Base-by-base conservation (phyloP, 768 basidiomycete species). In the Hypholoma fasciculare region DNA sequence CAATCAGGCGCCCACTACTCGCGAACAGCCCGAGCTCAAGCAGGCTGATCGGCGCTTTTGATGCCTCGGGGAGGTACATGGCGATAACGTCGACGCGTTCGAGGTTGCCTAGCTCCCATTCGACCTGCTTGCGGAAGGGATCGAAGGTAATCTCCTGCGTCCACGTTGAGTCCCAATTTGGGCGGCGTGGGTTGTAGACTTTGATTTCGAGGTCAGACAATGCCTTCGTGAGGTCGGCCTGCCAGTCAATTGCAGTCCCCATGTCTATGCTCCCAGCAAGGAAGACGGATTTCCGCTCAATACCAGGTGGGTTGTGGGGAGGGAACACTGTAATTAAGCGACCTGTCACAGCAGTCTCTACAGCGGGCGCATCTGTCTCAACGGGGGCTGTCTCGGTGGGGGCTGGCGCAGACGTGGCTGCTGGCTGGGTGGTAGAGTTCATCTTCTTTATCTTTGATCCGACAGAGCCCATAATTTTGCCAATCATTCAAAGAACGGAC, bases 11-110 rank as follows among this genome's bases (percentile, higher is more conserved):
- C 2, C 43, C 30, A 6, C 44, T 37, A 16, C 7, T 17, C 9
- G 54, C 43, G 23, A 46, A 54, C 11, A 54, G 27, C 13, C 54
- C 54, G 23, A 54, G 54, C 20, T 54, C 54, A 12, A 54, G 44
- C 16, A 54, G 43, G 37, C 54, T 54, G 19, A 54, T 54, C 13
- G 54, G 54, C 2, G 54, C 54, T 38, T 46, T 26, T 19, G 54
- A 46, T 13, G 27, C 19, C 19, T 30, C 43, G 8, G 54, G 54
- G 9, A 54, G 37, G 42, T 47, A 54, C 54, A 54, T 54, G 0
- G 54, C 43, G 19, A 54, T 54, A 17, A 46, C 43, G 23, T 44
- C 34, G 7, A 46, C 54, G 7, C 23, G 19, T 17, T 54, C 54
- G 27, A 54, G 17, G 43, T 20, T 38, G n/a, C 46, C 23, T 17